Conservation (phyloP, 495 filamentous ascomycete genomes). For the Aspergillus sparsus region DNA sequence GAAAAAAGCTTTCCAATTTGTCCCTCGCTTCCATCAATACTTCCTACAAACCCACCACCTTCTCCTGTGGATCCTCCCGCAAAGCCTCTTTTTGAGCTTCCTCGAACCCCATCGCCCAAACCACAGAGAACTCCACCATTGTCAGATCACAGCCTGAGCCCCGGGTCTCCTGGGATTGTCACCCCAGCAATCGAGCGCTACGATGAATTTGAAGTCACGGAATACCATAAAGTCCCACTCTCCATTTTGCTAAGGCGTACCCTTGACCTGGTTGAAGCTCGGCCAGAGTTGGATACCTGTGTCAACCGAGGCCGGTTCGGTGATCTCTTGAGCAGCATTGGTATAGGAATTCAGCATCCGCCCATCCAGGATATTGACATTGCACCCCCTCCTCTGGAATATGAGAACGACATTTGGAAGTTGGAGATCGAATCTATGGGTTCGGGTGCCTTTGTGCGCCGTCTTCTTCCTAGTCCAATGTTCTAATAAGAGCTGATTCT, state of each 20-base stretch:
- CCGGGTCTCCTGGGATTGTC: constrained; percentile 18
- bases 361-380: background rate
- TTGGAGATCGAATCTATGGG: background rate
- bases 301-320: constrained; percentile 23
- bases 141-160: background rate
- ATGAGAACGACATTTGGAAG: constrained; percentile 11
- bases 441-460: background rate
- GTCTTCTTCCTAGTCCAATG: constrained; percentile 15
- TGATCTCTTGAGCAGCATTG: constrained; percentile 19
- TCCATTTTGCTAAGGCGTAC: constrained; percentile 18
- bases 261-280: constrained; percentile 17
- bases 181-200: constrained; percentile 6
- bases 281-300: constrained; percentile 24
- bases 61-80: background rate
- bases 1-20: background rate
- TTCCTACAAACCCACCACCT: too few species aligned
- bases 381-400: background rate
- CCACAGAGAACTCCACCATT: background rate
- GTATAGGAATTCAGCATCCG: constrained; percentile 7
- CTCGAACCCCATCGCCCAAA: constrained; percentile 9
- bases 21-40: too few species aligned
- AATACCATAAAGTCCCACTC: constrained; percentile 22
- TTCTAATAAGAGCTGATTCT: constrained; percentile 12
- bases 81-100: background rate
- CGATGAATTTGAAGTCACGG: constrained; percentile 13